Percentiles rank a stretch among this genome's conserved stretches.
phyloP scores from a whole-genome alignment of 1,284 basidiomycete species.

The Thelephora terrestris region DNA sequence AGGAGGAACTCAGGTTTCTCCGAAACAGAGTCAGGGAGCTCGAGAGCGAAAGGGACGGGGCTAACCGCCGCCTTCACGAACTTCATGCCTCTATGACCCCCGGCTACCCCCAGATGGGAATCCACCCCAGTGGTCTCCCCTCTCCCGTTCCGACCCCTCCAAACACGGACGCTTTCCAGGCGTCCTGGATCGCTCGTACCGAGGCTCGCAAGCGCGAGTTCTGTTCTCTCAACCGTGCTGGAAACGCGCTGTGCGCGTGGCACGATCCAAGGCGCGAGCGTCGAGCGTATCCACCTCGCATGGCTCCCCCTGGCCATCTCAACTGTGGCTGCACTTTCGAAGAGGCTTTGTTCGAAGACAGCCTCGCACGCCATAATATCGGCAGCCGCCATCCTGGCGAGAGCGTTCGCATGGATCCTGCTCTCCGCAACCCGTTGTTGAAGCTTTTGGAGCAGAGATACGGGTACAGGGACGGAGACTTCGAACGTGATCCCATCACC shows the following conservation, averaged over 20 bases:
- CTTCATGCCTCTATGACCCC: constrained; percentile 31
- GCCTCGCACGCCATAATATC: constrained; percentile 62
- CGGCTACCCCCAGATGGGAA: constrained; percentile 14
- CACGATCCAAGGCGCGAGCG: constrained; percentile 77
- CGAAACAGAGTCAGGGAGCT: constrained; percentile 34
- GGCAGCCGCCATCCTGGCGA: constrained; percentile 77
- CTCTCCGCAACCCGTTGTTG: constrained; percentile 66
- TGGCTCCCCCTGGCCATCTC: constrained; percentile 63
- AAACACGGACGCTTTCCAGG: constrained; percentile 38
- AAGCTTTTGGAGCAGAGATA: constrained; percentile 60
- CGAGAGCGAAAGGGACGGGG: constrained; percentile 35
- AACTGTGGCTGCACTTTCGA: constrained; percentile 78
- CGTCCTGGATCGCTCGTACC: constrained; percentile 59
- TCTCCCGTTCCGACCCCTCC: constrained; percentile 30
- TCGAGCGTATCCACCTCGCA: constrained; percentile 64
- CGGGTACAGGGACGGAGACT: constrained; percentile 74
- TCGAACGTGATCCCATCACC: constrained; percentile 53
- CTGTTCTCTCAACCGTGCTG: constrained; percentile 74
- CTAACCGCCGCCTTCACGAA: constrained; percentile 34
- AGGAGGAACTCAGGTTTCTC: constrained; percentile 31
- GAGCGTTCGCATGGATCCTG: constrained; percentile 77
- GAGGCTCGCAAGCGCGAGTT: constrained; percentile 58
- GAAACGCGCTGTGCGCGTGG: constrained; percentile 79
- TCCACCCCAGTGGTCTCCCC: constrained; percentile 19
- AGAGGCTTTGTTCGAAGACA: constrained; percentile 77